These are phyloP conservation scores for Pseudogymnoascus sp. DNA, from an alignment of 2,329 filamentous ascomycete genomes.

Conservation along the genomic window DNA sequence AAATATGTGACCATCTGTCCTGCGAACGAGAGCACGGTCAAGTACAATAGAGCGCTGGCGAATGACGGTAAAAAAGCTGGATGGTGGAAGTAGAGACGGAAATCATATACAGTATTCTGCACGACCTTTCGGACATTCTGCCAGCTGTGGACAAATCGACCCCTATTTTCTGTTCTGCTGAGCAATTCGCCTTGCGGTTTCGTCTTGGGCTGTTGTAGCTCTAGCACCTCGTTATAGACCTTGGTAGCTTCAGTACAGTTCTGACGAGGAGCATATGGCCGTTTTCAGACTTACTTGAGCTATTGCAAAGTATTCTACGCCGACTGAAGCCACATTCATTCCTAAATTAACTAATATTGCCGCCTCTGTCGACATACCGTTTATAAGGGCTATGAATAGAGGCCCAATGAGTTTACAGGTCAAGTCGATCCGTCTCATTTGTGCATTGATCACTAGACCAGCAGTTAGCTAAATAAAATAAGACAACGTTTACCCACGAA, in stretches of 20 bases:
- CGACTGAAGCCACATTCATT: slow-evolving; percentile 42
- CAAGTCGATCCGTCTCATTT: slow-evolving; percentile 53
- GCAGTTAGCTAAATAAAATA: background rate
- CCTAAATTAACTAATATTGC: slow-evolving; percentile 43
- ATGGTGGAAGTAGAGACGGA: slow-evolving; percentile 41
- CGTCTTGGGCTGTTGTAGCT: slow-evolving; percentile 5
- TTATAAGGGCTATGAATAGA: slow-evolving; percentile 42
- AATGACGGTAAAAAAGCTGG: slow-evolving; percentile 54
- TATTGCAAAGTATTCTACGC: slow-evolving; percentile 22
- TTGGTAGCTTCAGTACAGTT: background rate
- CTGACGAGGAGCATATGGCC: background rate
- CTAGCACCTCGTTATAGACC: slow-evolving; percentile 24
- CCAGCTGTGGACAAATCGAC: background rate
- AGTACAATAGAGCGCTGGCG: slow-evolving; percentile 50
- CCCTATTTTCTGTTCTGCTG: background rate
- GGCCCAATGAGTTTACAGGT: slow-evolving; percentile 50
- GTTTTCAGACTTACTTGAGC: slow-evolving; percentile 5
- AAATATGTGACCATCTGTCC: slow-evolving; percentile 61
- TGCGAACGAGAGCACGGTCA: slow-evolving; percentile 51
- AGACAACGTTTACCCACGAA: background rate
- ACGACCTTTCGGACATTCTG: background rate
- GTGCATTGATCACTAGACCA: slow-evolving; percentile 42
- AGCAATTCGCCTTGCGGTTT: background rate
- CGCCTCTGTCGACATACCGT: slow-evolving; percentile 37
- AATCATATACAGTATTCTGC: background rate